Evolutionary conservation across 2,329 filamentous ascomycete genomes (phyloP).

Genomic region (Trichoderma polysporum): DNA sequence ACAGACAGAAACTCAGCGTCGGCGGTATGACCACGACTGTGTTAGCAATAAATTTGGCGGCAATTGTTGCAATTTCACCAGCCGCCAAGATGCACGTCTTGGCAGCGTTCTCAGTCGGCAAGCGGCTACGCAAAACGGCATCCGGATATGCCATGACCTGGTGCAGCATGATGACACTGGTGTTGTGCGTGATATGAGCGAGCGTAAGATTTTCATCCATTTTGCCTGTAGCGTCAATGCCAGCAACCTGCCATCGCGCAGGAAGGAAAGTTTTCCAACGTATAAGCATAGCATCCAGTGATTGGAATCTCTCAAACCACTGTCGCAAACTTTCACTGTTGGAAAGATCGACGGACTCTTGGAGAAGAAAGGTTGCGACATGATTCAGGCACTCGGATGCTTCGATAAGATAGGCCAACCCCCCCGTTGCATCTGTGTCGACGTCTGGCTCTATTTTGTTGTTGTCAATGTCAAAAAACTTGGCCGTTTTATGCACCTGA

Average conservation of each 20-base stretch:
- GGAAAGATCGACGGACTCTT: slow-evolving; percentile 40
- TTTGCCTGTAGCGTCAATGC: slow-evolving; percentile 37
- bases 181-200: slow-evolving; percentile 30
- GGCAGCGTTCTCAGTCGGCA: slow-evolving; percentile 17
- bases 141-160: slow-evolving; percentile 27
- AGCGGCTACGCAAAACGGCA: slow-evolving; percentile 13
- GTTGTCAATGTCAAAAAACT: slow-evolving; percentile 28
- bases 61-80: slow-evolving; percentile 20
- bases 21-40: slow-evolving; percentile 12
- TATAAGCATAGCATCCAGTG: slow-evolving; percentile 43
- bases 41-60: slow-evolving; percentile 16
- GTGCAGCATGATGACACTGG: slow-evolving; percentile 28
- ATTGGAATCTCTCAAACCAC: slow-evolving; percentile 47
- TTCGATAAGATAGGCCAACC: slow-evolving; percentile 47
- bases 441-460: slow-evolving; percentile 12
- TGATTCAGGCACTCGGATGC: slow-evolving; percentile 44
- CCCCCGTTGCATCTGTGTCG: slow-evolving; percentile 30
- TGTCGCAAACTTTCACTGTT: slow-evolving; percentile 38
- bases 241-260: slow-evolving; percentile 41
- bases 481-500: slow-evolving; percentile 28
- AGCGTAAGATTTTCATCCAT: slow-evolving; percentile 44
- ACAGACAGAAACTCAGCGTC: slow-evolving; percentile 18
- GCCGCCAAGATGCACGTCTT: slow-evolving; percentile 20
- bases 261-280: slow-evolving; percentile 49
- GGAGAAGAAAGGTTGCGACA: slow-evolving; percentile 44